These are phyloP conservation scores for Lachnellula arida DNA, from an alignment of 2,329 filamentous ascomycete species.

Conservation along the genomic window DNA sequence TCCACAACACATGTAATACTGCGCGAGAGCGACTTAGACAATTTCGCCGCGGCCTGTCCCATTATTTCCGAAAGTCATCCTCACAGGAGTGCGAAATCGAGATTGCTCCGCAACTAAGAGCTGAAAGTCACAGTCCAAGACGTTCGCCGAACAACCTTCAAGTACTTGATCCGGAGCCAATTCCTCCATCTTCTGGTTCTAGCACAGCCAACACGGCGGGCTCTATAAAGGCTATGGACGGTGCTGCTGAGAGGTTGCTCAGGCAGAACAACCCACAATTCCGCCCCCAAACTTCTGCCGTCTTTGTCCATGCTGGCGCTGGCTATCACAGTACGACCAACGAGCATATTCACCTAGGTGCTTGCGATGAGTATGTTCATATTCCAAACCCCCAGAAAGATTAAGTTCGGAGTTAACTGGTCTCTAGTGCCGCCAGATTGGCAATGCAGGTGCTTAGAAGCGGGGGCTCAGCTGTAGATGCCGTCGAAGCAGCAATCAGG, in stretches of 20 bases:
- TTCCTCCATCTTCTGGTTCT: background rate
- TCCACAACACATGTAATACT: conserved; percentile 10
- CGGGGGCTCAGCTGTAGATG: conserved; percentile 78
- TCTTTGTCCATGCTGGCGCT: conserved; percentile 93
- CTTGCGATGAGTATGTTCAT: conserved; percentile 75
- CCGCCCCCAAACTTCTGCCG: conserved; percentile 53
- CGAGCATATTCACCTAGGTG: conserved; percentile 76
- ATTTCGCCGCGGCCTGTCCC: conserved; percentile 14
- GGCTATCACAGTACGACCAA: conserved; percentile 89
- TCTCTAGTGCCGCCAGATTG: conserved; percentile 67
- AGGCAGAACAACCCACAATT: conserved; percentile 12
- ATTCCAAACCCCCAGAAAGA: background rate
- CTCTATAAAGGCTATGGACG: conserved; percentile 23
- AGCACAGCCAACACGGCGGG: conserved; percentile 3
- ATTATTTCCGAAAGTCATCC: conserved; percentile 13
- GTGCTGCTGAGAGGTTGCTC: conserved; percentile 24
- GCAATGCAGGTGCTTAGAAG: conserved; percentile 77
- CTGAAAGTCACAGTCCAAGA: conserved; percentile 1
- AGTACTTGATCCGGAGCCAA: background rate
- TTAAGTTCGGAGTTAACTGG: conserved; percentile 15
- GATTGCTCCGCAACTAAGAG: background rate
- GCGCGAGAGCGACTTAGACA: conserved; percentile 18
- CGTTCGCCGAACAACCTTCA: conserved; percentile 4
- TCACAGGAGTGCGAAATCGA: conserved; percentile 8
- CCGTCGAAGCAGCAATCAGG: conserved; percentile 83